Evolutionary conservation across 164 flowering plant species (phyloP).

Genomic region (Sextonia rubra): DNA sequence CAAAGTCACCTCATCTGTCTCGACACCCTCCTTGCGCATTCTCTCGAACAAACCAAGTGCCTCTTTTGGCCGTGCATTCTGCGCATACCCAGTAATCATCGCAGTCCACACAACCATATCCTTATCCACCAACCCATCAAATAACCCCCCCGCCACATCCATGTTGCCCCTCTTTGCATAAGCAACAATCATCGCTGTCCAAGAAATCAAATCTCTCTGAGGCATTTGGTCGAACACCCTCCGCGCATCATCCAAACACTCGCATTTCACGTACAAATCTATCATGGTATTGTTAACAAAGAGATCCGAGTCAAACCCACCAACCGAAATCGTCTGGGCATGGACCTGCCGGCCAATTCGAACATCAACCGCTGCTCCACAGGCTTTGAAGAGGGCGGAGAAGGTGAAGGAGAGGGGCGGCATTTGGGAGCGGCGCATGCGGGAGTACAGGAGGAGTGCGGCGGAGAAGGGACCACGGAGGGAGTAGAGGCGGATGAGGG

Average conservation of each 20-base stretch:
- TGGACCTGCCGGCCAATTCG: slow-evolving; percentile 22
- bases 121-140: slow-evolving; percentile 17
- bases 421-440: slow-evolving; percentile 13
- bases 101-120: slow-evolving; percentile 35
- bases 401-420: slow-evolving; percentile 27
- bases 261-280: slow-evolving; percentile 25
- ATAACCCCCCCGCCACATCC: slow-evolving; percentile 21
- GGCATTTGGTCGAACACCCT: slow-evolving; percentile 30
- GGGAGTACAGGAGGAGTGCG: slow-evolving; percentile 13
- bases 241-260: slow-evolving; percentile 16
- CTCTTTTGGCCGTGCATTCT: slow-evolving; percentile 26
- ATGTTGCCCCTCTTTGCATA: slow-evolving; percentile 24
- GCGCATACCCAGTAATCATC: slow-evolving; percentile 23
- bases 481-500: slow-evolving; percentile 26
- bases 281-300: slow-evolving; percentile 25
- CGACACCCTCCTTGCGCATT: slow-evolving; percentile 18
- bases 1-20: slow-evolving; percentile 23
- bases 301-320: slow-evolving; percentile 26
- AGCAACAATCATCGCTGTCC: slow-evolving; percentile 31
- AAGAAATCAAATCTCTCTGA: slow-evolving; percentile 27
- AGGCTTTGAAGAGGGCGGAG: slow-evolving; percentile 29
- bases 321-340: slow-evolving; percentile 17
- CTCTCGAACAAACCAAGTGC: slow-evolving; percentile 22
- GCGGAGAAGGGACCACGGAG: slow-evolving; percentile 9
- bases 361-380: slow-evolving; percentile 4